These are phyloP conservation scores for Hanseniaspora guilliermondii DNA, from an alignment of 805 yeast species.

Conservation along the genomic window DNA sequence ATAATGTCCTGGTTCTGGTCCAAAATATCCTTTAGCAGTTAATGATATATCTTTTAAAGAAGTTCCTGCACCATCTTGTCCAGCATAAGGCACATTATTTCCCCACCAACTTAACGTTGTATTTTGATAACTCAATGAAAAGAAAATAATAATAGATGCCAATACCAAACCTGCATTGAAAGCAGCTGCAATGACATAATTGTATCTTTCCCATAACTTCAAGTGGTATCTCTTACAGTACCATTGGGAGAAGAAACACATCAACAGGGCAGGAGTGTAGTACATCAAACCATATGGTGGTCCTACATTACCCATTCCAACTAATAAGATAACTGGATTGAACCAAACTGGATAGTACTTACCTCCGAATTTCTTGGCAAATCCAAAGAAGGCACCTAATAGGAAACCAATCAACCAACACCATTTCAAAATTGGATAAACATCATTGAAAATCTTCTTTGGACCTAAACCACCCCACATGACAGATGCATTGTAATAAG, in stretches of 20 bases:
- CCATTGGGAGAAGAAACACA: conserved; percentile 35
- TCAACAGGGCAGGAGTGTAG: conserved; percentile 23
- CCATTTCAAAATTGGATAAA: conserved; percentile 53
- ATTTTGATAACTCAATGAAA: conserved; percentile 29
- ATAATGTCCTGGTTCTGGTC: conserved; percentile 26
- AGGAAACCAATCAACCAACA: conserved; percentile 48
- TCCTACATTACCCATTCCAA: conserved; percentile 37
- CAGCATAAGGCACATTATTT: conserved; percentile 31
- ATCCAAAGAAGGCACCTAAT: conserved; percentile 25
- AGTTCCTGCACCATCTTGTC: conserved; percentile 16
- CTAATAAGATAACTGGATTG: conserved; percentile 42
- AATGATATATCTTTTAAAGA: conserved; percentile 14
- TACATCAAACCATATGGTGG: conserved; percentile 41
- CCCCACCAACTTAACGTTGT: conserved; percentile 43
- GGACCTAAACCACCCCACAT: conserved; percentile 53
- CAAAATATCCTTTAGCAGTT: conserved; percentile 20
- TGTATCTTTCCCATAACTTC: conserved; percentile 49
- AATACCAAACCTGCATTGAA: conserved; percentile 53
- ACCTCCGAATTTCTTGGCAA: conserved; percentile 21
- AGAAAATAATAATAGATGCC: conserved; percentile 42
- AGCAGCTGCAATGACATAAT: conserved; percentile 47
- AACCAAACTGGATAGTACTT: conserved; percentile 27
- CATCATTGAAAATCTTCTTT: conserved; percentile 41
- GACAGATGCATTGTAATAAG: conserved; percentile 41
- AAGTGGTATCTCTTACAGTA: conserved; percentile 36